Conservation (phyloP, 768 basidiomycete species). For the Xerocomellus chrysenteron region DNA sequence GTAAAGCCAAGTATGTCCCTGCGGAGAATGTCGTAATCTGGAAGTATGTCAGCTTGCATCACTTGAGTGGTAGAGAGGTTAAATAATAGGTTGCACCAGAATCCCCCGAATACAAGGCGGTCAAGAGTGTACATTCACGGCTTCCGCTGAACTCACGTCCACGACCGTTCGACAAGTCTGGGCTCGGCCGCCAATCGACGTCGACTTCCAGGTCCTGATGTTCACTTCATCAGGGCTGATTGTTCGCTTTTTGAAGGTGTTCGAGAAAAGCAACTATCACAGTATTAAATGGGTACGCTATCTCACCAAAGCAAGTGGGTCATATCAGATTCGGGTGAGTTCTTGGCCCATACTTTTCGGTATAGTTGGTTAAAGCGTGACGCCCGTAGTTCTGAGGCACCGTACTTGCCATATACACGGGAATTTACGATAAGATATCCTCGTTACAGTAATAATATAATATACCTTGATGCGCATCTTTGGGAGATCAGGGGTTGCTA, state of each 20-base stretch:
- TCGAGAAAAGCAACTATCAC: slow-evolving; percentile 93
- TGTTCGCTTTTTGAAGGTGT: slow-evolving; percentile 96
- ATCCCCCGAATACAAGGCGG: slow-evolving; percentile 91
- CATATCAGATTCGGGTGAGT: slow-evolving; percentile 92
- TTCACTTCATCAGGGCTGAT: slow-evolving; percentile 95
- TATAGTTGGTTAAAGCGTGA: neutral
- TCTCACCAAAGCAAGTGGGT: slow-evolving; percentile 89
- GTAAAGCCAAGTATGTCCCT: slow-evolving; percentile 97
- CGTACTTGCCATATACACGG: slow-evolving; percentile 16
- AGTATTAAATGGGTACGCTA: slow-evolving; percentile 97
- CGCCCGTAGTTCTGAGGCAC: slow-evolving; percentile 27
- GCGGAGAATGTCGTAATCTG: slow-evolving; percentile 95
- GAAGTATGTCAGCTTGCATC: slow-evolving; percentile 68
- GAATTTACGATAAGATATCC: slow-evolving; percentile 27
- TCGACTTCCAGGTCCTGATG: slow-evolving; percentile 99
- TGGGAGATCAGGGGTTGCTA: slow-evolving; percentile 4
- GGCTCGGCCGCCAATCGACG: slow-evolving; percentile 96
- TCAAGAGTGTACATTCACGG: slow-evolving; percentile 84
- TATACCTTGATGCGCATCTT: slow-evolving; percentile 20
- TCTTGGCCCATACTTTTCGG: neutral
- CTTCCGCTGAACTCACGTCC: slow-evolving; percentile 76
- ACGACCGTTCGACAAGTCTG: slow-evolving; percentile 94
- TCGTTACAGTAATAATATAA: slow-evolving; percentile 21
- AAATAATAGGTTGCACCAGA: slow-evolving; percentile 41
- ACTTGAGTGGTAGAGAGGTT: slow-evolving; percentile 1